Evolutionary conservation across 148 eudicot species (phyloP).

Genomic region (Camellia japonica): DNA sequence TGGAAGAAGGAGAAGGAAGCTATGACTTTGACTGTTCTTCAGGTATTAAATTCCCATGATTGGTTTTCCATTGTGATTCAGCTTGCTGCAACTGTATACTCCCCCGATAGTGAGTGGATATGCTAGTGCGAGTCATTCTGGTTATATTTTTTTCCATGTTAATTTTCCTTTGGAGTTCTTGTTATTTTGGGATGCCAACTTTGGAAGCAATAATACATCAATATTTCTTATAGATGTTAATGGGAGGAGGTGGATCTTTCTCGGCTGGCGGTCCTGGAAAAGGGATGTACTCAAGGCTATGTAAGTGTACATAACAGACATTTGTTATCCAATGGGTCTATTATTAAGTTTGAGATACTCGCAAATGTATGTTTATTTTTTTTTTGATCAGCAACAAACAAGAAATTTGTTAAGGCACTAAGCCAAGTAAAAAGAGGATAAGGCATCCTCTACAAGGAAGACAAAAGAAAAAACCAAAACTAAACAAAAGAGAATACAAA

Average conservation of each 20-base stretch:
- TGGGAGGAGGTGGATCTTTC: conserved; percentile 99
- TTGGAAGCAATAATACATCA: neutral
- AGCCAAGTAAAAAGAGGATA: no score
- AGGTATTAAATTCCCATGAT: conserved; percentile 29
- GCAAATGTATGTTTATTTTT: neutral
- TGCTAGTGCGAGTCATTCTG: neutral
- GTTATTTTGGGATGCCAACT: neutral
- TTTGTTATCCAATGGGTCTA: neutral
- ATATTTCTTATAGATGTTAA: conserved; percentile 59
- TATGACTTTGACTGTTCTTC: conserved; percentile 53
- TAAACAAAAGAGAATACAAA: no score
- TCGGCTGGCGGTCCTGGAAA: conserved; percentile 99
- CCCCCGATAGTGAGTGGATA: conserved; percentile 6
- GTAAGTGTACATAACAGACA: conserved; percentile 42
- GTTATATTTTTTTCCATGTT: neutral
- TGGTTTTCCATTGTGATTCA: neutral
- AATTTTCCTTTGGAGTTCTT: neutral
- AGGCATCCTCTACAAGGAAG: no score
- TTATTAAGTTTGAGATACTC: neutral
- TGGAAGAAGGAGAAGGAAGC: conserved; percentile 56
- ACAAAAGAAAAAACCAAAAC: no score
- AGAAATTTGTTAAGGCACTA: no score
- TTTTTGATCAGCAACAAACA: no score
- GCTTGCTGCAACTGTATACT: neutral
- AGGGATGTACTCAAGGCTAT: conserved; percentile 94